Conservation (phyloP, 108 stramenopile genomes). For the Schizochytrium sp. region DNA sequence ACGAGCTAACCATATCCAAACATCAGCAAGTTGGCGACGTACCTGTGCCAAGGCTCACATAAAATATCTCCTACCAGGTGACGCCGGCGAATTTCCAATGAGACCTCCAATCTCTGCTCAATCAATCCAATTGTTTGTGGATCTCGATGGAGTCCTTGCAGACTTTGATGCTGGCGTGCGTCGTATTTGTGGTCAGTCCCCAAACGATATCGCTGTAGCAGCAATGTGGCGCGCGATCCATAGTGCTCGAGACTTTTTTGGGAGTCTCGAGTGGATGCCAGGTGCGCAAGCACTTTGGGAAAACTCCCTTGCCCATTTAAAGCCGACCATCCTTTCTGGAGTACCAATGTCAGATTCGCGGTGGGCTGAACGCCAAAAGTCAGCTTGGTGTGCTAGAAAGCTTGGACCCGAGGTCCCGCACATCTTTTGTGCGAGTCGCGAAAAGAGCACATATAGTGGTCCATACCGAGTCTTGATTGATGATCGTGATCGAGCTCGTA, state of each 20-base stretch:
- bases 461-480: conserved; percentile 17
- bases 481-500: background rate
- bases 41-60: conserved; percentile 16
- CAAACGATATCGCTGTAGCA: background rate
- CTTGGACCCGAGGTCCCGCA: conserved; percentile 10
- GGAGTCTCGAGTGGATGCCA: conserved; percentile 42
- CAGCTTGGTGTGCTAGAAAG: background rate
- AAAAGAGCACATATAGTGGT: conserved; percentile 14
- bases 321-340: conserved; percentile 20
- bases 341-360: conserved; percentile 12
- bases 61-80: background rate
- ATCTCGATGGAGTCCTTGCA: conserved; percentile 35
- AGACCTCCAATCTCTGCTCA: background rate
- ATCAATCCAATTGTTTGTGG: conserved; percentile 29
- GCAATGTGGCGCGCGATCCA: conserved; percentile 52
- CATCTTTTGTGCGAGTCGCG: conserved; percentile 15
- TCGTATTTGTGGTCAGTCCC: background rate
- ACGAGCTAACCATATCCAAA: conserved; percentile 25
- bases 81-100: background rate
- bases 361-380: conserved; percentile 33
- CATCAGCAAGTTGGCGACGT: background rate
- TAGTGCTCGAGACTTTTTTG: conserved; percentile 10
- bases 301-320: background rate
- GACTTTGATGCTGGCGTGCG: conserved; percentile 29
- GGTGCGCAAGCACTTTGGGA: conserved; percentile 24